These are phyloP conservation scores for Leccinum pachyderme DNA, from an alignment of 1,284 basidiomycete species.

Conservation along the genomic window DNA sequence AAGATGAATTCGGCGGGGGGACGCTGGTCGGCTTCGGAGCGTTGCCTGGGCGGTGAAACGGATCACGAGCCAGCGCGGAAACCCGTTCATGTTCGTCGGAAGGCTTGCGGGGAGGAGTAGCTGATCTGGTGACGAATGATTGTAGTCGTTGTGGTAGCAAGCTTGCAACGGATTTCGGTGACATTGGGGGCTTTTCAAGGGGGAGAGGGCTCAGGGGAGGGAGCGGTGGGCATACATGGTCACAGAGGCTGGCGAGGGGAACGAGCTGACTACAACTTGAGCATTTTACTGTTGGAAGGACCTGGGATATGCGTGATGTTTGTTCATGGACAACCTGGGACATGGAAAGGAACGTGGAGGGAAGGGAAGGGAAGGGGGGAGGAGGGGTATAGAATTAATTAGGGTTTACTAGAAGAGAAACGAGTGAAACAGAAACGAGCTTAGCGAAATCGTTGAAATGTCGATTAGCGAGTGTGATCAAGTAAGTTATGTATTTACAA, in stretches of 20 bases:
- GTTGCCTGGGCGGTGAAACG: constrained; percentile 26
- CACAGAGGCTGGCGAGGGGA: constrained; percentile 65
- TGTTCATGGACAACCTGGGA: constrained; percentile 40
- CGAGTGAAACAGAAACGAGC: constrained; percentile 3
- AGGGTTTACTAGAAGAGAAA: constrained; percentile 5
- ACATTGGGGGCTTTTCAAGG: constrained; percentile 31
- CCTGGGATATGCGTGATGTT: constrained; percentile 60
- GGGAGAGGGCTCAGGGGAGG: constrained; percentile 42
- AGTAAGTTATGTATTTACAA: constrained; percentile 7
- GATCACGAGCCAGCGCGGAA: constrained; percentile 24
- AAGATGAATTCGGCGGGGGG: constrained; percentile 7
- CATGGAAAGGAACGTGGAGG: constrained; percentile 35
- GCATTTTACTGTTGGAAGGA: constrained; percentile 80
- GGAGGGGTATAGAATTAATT: constrained; percentile 28
- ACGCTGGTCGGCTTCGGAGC: constrained; percentile 5
- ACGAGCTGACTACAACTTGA: constrained; percentile 71
- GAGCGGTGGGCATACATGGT: constrained; percentile 63
- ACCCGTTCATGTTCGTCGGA: constrained; percentile 8
- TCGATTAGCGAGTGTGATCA: constrained; percentile 15
- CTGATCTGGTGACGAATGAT: constrained; percentile 30
- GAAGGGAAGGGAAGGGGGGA: neutral
- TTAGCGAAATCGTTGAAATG: constrained; percentile 5
- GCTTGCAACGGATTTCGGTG: constrained; percentile 36
- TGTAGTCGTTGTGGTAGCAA: constrained; percentile 39
- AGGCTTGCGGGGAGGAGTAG: constrained; percentile 4